Conservation (phyloP, 2,329 filamentous ascomycete species). For the Pseudocercospora vitis region DNA sequence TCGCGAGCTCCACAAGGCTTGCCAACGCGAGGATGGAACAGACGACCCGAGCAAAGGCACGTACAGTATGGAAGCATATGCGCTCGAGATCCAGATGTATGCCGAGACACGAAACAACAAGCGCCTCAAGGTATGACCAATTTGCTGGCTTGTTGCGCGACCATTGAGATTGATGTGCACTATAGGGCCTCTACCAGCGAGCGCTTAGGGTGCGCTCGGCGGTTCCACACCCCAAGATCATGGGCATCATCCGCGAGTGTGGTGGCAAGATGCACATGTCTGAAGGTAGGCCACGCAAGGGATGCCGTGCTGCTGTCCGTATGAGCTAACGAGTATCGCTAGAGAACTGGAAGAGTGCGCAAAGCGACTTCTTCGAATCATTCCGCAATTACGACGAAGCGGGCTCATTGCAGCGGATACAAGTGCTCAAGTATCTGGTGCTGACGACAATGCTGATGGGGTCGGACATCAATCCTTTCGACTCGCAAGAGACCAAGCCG, state of each 20-base stretch:
- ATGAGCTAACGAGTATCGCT: constrained; percentile 28
- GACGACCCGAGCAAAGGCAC: constrained; percentile 96
- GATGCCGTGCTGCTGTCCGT: constrained; percentile 17
- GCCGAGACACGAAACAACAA: constrained; percentile 97
- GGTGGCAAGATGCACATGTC: constrained; percentile 99
- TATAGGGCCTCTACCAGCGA: constrained; percentile 75
- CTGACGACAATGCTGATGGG: constrained; percentile 98
- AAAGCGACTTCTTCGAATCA: constrained; percentile 97
- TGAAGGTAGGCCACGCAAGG: constrained; percentile 58
- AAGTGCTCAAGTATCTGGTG: constrained; percentile 95
- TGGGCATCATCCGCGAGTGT: constrained; percentile 98
- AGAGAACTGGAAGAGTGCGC: constrained; percentile 97
- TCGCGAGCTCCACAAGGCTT: constrained; percentile 82
- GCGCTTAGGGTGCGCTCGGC: constrained; percentile 93
- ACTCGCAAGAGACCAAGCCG: constrained; percentile 97
- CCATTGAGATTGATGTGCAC: constrained; percentile 17
- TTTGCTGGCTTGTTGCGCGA: constrained; percentile 11
- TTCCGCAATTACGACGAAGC: constrained; percentile 99
- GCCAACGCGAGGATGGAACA: constrained; percentile 79
- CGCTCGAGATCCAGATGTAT: constrained; percentile 98
- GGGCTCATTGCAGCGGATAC: constrained; percentile 90
- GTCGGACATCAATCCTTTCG: constrained; percentile 97
- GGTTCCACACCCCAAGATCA: constrained; percentile 96
- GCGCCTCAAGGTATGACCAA: constrained; percentile 68
- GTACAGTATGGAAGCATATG: constrained; percentile 92